Evolutionary conservation across 106 monocot genomes (phyloP).

Genomic region (Gastrodia elata): DNA sequence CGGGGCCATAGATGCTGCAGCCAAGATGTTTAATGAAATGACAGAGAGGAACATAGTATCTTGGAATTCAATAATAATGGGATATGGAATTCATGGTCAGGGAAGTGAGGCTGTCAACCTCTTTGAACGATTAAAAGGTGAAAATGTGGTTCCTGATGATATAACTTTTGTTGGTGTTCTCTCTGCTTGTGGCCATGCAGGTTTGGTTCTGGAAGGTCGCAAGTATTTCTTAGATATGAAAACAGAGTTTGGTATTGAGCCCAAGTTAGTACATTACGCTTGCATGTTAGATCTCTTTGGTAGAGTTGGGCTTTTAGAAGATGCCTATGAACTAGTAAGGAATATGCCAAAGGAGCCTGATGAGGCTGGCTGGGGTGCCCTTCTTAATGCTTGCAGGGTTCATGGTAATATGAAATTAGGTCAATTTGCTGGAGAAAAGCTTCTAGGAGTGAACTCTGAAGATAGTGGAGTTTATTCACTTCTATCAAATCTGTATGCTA

Average conservation of each 20-base stretch:
- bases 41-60: slow-evolving; percentile 43
- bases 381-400: slow-evolving; percentile 55
- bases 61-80: slow-evolving; percentile 62
- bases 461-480: slow-evolving; percentile 65
- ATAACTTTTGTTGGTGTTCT: slow-evolving; percentile 63
- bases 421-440: slow-evolving; percentile 26
- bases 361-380: slow-evolving; percentile 60
- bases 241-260: slow-evolving; percentile 24
- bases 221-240: slow-evolving; percentile 49
- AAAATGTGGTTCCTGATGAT: slow-evolving; percentile 27
- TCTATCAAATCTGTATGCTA: slow-evolving; percentile 41
- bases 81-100: slow-evolving; percentile 46
- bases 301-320: slow-evolving; percentile 44
- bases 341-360: slow-evolving; percentile 44
- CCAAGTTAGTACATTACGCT: slow-evolving; percentile 50
- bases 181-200: slow-evolving; percentile 55
- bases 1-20: slow-evolving; percentile 40
- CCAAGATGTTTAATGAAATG: slow-evolving; percentile 44
- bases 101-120: slow-evolving; percentile 31
- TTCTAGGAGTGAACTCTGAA: slow-evolving; percentile 34
- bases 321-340: slow-evolving; percentile 38
- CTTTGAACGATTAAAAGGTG: slow-evolving; percentile 35
- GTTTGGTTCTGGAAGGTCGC: slow-evolving; percentile 47
- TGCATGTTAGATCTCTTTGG: slow-evolving; percentile 59
- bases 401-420: slow-evolving; percentile 58